Evolutionary conservation across 257 asterid species (phyloP).

Genomic region (Nicotiana tomentosiformis): DNA sequence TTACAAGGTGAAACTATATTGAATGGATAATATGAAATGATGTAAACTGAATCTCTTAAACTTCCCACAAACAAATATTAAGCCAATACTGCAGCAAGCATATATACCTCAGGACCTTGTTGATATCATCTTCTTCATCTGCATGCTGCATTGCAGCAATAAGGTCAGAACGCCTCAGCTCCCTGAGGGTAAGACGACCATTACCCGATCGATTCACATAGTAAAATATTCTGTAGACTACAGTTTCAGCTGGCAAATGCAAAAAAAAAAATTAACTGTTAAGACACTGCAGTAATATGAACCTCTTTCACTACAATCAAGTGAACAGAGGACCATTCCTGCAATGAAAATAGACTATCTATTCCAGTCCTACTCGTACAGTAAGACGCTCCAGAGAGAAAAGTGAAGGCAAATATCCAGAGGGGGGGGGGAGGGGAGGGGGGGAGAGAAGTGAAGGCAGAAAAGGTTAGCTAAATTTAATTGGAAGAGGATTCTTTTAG

Average conservation of each 20-base stretch:
- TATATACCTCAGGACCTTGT: constrained; percentile 88
- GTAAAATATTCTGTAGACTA: constrained; percentile 94
- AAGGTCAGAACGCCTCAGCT: constrained; percentile 87
- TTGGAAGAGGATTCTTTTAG: neutral
- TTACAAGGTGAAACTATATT: neutral
- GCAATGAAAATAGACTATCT: neutral
- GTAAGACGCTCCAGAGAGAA: neutral
- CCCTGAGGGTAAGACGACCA: constrained; percentile 88
- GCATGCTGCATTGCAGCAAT: constrained; percentile 96
- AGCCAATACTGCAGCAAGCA: constrained; percentile 5
- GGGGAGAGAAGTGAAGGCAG: neutral
- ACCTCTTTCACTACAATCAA: neutral
- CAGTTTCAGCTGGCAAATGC: constrained; percentile 95
- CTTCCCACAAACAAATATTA: neutral
- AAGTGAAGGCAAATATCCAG: neutral
- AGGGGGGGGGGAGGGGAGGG: too few species aligned
- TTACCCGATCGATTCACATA: constrained; percentile 92
- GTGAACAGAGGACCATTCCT: neutral
- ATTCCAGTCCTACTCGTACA: too few species aligned
- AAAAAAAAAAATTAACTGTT: constrained; percentile 38
- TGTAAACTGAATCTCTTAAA: neutral
- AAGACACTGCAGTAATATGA: constrained; percentile 19
- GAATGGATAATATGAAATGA: neutral
- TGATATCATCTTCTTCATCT: constrained; percentile 98
- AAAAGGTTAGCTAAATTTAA: neutral